Percentiles rank a stretch among this genome's conserved stretches.
Conservation (phyloP, 768 basidiomycete genomes). For the Leccinum obscurum region DNA sequence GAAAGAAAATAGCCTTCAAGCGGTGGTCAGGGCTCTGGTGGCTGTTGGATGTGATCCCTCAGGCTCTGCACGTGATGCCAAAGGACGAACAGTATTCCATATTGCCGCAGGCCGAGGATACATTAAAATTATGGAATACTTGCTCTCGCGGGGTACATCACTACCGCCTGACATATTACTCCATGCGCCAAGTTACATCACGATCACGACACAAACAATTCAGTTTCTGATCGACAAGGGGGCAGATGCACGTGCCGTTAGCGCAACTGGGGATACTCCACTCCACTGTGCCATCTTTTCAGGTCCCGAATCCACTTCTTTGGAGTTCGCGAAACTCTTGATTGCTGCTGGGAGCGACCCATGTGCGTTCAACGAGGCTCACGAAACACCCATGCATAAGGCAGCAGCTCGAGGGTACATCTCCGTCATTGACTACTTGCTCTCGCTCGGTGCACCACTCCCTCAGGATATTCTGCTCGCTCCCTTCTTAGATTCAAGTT, state of each 20-base stretch:
- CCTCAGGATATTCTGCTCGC: neutral
- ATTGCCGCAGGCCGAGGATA: too few species aligned
- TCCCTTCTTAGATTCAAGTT: too few species aligned
- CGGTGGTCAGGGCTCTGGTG: too few species aligned
- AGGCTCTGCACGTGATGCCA: too few species aligned
- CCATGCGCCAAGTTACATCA: too few species aligned
- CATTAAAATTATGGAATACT: too few species aligned
- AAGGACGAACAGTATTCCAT: too few species aligned
- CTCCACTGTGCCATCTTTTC: slow-evolving; percentile 1
- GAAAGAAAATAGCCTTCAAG: too few species aligned
- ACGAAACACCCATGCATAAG: neutral
- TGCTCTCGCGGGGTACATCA: too few species aligned
- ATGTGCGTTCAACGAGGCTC: neutral
- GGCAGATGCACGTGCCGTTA: neutral
- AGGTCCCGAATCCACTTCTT: neutral
- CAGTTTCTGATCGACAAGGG: slow-evolving; percentile 6
- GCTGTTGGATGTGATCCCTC: too few species aligned
- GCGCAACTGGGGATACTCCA: neutral
- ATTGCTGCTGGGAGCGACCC: neutral
- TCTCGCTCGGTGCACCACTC: neutral
- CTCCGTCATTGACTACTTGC: neutral
- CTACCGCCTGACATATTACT: too few species aligned
- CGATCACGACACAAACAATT: too few species aligned
- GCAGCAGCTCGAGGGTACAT: neutral
- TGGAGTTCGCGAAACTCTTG: neutral